Base-by-base conservation (phyloP, 768 basidiomycete species). In the Rhodotorula diobovata region DNA sequence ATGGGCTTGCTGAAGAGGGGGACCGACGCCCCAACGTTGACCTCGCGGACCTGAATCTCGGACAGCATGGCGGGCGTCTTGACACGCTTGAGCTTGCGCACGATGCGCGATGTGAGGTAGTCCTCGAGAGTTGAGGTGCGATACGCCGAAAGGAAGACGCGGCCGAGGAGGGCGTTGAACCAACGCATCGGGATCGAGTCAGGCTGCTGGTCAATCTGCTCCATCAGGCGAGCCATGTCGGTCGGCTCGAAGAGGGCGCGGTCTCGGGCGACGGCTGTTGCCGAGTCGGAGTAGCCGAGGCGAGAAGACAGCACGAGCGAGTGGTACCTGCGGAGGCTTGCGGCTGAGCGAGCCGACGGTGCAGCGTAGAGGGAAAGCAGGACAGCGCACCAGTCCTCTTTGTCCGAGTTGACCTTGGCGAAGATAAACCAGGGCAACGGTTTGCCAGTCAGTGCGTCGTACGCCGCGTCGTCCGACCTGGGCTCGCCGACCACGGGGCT, bases 131-230 rank as follows among this genome's bases (percentile, higher is more conserved):
- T 43, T 28, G 62, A 56, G 1, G 77, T 99, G 65, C 87, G 87
- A 82, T 96, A 95, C 78, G 90, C 87, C 75, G 89, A 89, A 82
- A 95, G 91, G 83, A 97, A 97, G 21, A 97, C 78, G 30, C 96
- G 88, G 7, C 94, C 96, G 70, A 98, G 81, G 65, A 98, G 82
- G 0, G 93, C 96, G 78, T 99, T 99, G 59, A 97, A 82, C 96
- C 96, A 99, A 9, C 95, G 89, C 86, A 93, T 92, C 5, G 93
- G 94, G 68, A 97, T 93, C 71, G 93, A 89, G 79, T 99, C 95
- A 5, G 96, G 90, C 78, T 93, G 91, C 75, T 89, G 87, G 81
- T 98, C 96, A 70, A 99, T 84, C 12, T 88, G 90, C 25, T 87
- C 82, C 68, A 97, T 88, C 51, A 98, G 85, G 72, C 85, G 83